phyloP scores from a whole-genome alignment of 257 asterid species.

The Penstemon newberryi region DNA sequence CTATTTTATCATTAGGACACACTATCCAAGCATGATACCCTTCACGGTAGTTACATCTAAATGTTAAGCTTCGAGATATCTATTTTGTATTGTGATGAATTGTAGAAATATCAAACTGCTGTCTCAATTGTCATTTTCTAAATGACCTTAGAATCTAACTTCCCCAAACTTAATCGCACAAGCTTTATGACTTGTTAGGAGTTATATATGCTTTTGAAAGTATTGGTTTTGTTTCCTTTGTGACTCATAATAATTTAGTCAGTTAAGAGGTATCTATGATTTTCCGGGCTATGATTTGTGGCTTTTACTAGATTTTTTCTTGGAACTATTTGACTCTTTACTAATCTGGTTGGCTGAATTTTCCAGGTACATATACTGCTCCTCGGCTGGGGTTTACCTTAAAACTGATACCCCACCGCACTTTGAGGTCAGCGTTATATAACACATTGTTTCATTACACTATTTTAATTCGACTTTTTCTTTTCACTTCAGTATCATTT shows the following conservation, averaged over 20 bases:
- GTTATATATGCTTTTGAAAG: neutral
- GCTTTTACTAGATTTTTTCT: neutral
- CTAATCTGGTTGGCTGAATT: conserved; percentile 23
- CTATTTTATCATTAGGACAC: neutral
- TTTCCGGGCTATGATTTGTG: neutral
- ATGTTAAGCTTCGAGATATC: neutral
- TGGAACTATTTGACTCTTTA: neutral
- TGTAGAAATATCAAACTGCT: too few species aligned
- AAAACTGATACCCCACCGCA: conserved; percentile 74
- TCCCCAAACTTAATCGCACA: too few species aligned
- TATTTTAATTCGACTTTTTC: neutral
- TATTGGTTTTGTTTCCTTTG: neutral
- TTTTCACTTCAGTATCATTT: neutral
- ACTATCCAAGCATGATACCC: neutral
- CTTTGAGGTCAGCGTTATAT: conserved; percentile 53
- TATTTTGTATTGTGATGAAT: too few species aligned
- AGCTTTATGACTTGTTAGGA: neutral
- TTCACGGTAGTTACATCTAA: neutral
- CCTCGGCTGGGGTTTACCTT: conserved; percentile 91
- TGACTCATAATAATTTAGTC: neutral
- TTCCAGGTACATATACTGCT: conserved; percentile 84
- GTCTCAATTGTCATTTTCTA: too few species aligned
- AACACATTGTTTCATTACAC: neutral
- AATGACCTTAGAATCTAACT: too few species aligned
- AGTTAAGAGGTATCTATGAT: neutral